Evolutionary conservation across 2,329 filamentous ascomycete species (phyloP), one percentile per base, ranked within the genome.

Genomic region (Teratosphaeria epicoccoides): DNA sequence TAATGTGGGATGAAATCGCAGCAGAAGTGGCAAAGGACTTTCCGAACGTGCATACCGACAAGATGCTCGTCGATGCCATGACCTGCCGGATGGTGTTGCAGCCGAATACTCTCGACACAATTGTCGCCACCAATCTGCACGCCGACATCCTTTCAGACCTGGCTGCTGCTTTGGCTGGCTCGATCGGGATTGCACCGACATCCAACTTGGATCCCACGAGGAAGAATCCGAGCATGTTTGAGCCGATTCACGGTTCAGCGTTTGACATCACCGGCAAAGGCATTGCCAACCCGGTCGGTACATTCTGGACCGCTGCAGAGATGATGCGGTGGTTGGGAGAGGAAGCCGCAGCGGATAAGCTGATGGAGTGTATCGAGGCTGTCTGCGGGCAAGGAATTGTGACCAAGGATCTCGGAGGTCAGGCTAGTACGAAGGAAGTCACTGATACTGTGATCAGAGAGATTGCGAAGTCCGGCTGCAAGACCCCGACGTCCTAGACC

Each of bases 141-240:
- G 64, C 64, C 28, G 64, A 67, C 26, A 67, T 67, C 47, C 75
- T 87, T 4, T 85, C 82, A 0, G 84, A 87, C 60, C 71, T 87
- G 20, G 84, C 83, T 5, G 83, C 84, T 12, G 82, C 83, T 0
- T 70, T 87, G 6, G 83, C 83, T 2, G 84, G 84, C 0, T 83
- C 78, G 2, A 87, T 87, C 54, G 83, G 84, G 7, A 86, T 88
- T 52, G 84, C 84, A 3, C 83, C 84, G 2, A 85, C 83, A 0
- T 81, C 77, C 43, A 87, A 87, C 59, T 70, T 87, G 1, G 83
- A 87, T 57, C 83, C 83, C 1, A 81, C 77, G 1, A 70, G 78
- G 14, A 62, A 75, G 56, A 77, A 80, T 54, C 81, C 81, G 0
- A 76, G 73, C 49, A 80, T 82, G 76, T 82, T 82, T 55, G 79